Conservation (phyloP, 2,329 filamentous ascomycete species). For the Cladobotryum protrusum region DNA sequence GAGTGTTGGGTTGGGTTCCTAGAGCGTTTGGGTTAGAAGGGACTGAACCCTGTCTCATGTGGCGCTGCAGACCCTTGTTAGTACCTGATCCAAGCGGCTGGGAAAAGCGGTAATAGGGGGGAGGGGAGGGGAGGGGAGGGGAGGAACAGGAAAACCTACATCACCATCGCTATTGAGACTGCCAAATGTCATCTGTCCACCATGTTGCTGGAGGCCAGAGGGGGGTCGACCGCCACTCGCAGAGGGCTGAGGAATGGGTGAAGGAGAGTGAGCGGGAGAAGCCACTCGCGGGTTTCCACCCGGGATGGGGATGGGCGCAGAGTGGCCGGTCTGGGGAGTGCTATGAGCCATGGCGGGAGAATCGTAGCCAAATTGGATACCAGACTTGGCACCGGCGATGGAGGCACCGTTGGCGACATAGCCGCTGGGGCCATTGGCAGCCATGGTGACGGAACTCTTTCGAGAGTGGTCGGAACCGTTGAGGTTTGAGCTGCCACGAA, state of each 20-base stretch:
- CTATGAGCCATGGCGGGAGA: slow-evolving; percentile 62
- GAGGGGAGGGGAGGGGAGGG: slow-evolving; percentile 9
- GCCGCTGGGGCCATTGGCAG: slow-evolving; percentile 69
- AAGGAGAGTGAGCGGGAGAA: slow-evolving; percentile 83
- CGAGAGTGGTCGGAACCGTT: slow-evolving; percentile 78
- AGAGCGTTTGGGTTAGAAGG: slow-evolving; percentile 56
- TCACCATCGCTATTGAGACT: slow-evolving; percentile 75
- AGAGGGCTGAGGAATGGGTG: slow-evolving; percentile 84
- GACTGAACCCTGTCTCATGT: slow-evolving; percentile 61
- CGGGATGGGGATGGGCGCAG: slow-evolving; percentile 58
- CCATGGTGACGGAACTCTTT: slow-evolving; percentile 90
- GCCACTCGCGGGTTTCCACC: slow-evolving; percentile 62
- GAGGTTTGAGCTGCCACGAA: slow-evolving; percentile 54
- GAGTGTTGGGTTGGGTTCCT: slow-evolving; percentile 58
- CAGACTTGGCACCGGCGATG: slow-evolving; percentile 51
- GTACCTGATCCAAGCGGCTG: slow-evolving; percentile 14
- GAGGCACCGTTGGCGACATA: slow-evolving; percentile 70
- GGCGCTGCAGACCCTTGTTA: slow-evolving; percentile 40
- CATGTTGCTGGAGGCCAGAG: slow-evolving; percentile 63
- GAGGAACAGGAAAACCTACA: slow-evolving; percentile 47
- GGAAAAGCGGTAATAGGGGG: slow-evolving; percentile 12
- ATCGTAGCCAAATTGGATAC: slow-evolving; percentile 79
- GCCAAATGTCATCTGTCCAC: slow-evolving; percentile 69
- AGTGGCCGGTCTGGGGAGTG: slow-evolving; percentile 52
- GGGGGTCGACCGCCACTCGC: slow-evolving; percentile 82